phyloP scores from a whole-genome alignment of 345 rosid species.

The Eucalyptus cloeziana region DNA sequence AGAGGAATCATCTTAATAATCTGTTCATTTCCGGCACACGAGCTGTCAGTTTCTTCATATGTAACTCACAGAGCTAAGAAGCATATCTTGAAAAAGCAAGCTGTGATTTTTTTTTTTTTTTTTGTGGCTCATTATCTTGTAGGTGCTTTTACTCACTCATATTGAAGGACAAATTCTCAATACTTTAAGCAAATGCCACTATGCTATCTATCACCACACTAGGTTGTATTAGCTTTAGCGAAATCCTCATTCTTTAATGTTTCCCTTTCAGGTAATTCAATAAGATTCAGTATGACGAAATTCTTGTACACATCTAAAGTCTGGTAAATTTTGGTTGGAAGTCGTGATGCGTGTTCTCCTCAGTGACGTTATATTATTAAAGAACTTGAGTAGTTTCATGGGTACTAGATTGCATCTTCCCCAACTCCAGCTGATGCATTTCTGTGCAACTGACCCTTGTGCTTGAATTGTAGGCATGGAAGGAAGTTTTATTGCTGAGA shows the following conservation, averaged over 20 bases:
- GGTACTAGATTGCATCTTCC: background rate
- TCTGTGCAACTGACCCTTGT: background rate
- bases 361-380: background rate
- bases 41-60: background rate
- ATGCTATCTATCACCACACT: background rate
- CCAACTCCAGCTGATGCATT: background rate
- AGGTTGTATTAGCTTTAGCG: background rate
- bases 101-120: background rate
- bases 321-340: background rate
- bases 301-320: background rate
- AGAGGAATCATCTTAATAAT: background rate
- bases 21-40: background rate
- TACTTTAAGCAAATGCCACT: background rate
- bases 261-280: background rate
- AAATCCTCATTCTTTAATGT: background rate
- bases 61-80: background rate
- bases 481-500: background rate
- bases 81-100: background rate
- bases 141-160: background rate
- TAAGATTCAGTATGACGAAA: background rate
- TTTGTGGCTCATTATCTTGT: background rate
- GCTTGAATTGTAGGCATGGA: background rate
- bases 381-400: background rate
- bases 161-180: background rate
- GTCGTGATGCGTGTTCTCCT: background rate